Evolutionary conservation across 805 yeast genomes (phyloP).

Genomic region (Candida ovalis): DNA sequence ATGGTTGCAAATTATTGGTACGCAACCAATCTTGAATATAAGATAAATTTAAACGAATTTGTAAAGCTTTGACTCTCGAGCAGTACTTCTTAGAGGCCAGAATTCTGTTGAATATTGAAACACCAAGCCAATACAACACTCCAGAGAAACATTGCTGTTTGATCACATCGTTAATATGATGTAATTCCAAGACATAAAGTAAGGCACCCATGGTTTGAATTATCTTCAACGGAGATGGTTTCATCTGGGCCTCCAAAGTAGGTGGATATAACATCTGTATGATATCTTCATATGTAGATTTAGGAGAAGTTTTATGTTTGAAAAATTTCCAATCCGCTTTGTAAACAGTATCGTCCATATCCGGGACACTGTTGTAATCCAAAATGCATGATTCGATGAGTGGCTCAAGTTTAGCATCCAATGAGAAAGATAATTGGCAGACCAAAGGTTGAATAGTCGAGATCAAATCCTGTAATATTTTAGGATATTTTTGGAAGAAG

Average conservation of each 20-base stretch:
- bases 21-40: constrained; percentile 93
- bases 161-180: constrained; percentile 74
- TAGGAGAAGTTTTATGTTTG: constrained; percentile 35
- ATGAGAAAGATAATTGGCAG: constrained; percentile 62
- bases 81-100: constrained; percentile 64
- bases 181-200: constrained; percentile 77
- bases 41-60: constrained; percentile 81
- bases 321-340: constrained; percentile 62
- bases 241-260: constrained; percentile 68
- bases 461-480: constrained; percentile 54
- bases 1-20: constrained; percentile 52
- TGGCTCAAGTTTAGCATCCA: constrained; percentile 54
- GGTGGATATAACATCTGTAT: constrained; percentile 82
- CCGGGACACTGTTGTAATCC: constrained; percentile 79
- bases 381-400: constrained; percentile 65
- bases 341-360: constrained; percentile 63
- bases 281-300: constrained; percentile 66
- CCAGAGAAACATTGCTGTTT: constrained; percentile 74
- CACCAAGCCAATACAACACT: constrained; percentile 74
- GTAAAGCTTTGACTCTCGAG: constrained; percentile 83
- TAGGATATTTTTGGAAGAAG: constrained; percentile 52
- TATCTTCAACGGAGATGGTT: constrained; percentile 83
- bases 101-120: constrained; percentile 68
- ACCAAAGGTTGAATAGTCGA: constrained; percentile 55
- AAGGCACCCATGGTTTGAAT: constrained; percentile 88